Percentiles rank a stretch among this genome's conserved stretches.
Evolutionary conservation across 2,329 filamentous ascomycete genomes (phyloP).

Genomic region (Fusarium napiforme): DNA sequence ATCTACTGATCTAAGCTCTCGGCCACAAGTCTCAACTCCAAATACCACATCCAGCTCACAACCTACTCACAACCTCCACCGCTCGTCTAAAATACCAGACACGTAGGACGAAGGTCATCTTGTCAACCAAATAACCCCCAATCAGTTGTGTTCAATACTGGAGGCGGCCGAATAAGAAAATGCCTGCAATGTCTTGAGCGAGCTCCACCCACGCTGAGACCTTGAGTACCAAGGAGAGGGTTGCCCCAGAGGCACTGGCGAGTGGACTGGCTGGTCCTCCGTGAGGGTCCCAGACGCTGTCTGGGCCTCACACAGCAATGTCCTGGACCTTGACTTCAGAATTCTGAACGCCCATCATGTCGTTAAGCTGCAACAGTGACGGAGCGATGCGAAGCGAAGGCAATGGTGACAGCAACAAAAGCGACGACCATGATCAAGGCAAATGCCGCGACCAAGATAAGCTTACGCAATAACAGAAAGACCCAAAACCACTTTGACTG

Average conservation of each 20-base stretch:
- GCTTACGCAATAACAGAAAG: neutral
- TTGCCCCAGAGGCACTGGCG: neutral
- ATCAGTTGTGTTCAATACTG: neutral
- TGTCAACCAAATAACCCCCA: neutral
- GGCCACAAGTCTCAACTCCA: neutral
- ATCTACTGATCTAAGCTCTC: accelerated
- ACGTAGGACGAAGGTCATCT: accelerated
- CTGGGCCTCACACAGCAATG: neutral
- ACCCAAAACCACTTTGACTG: neutral
- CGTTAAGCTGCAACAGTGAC: neutral
- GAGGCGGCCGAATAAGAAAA: neutral
- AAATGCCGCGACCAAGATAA: neutral
- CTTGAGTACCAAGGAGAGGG: neutral
- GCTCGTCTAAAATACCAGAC: accelerated
- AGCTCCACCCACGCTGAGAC: neutral
- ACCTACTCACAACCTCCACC: neutral
- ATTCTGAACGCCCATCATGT: neutral
- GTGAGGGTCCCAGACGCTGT: neutral
- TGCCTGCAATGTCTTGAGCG: neutral
- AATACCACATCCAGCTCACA: neutral
- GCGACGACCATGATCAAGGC: neutral
- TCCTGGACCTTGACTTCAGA: neutral
- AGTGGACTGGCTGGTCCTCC: neutral
- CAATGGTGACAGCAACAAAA: neutral
- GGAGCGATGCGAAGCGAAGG: neutral